Percentiles rank a stretch among this genome's conserved stretches.
These are phyloP conservation scores for Silene noctiflora DNA, from an alignment of 179 eudicot species.

Conservation along the genomic window DNA sequence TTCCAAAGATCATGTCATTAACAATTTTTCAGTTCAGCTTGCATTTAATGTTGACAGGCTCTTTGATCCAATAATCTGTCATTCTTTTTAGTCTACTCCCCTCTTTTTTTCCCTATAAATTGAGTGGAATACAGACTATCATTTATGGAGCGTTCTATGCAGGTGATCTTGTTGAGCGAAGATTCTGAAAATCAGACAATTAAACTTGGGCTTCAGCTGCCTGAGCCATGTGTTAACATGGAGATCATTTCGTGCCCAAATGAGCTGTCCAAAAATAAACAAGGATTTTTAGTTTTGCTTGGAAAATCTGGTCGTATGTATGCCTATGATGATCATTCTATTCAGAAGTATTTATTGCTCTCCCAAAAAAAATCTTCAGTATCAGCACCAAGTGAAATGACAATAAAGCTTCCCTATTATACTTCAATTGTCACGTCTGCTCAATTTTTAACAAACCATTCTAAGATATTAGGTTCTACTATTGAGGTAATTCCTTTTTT, in stretches of 20 bases:
- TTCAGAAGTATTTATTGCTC: conserved; percentile 74
- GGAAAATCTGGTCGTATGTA: conserved; percentile 73
- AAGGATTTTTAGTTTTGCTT: conserved; percentile 58
- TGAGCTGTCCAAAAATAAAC: conserved; percentile 58
- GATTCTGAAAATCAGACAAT: conserved; percentile 71
- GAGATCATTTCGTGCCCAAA: conserved; percentile 50
- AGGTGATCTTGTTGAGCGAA: conserved; percentile 82
- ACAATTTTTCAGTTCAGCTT: neutral
- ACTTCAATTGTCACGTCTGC: conserved; percentile 61
- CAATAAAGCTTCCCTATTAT: conserved; percentile 62
- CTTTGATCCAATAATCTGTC: neutral
- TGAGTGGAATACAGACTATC: neutral
- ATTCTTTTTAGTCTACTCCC: conserved; percentile 1
- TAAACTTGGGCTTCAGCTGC: conserved; percentile 73
- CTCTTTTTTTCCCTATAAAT: neutral
- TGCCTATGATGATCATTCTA: conserved; percentile 69
- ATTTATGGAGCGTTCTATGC: conserved; percentile 22
- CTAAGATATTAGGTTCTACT: conserved; percentile 31
- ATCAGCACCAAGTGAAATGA: conserved; percentile 66
- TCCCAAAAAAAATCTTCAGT: conserved; percentile 60
- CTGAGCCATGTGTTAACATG: conserved; percentile 65
- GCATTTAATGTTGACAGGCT: neutral
- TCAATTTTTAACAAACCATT: conserved; percentile 51
- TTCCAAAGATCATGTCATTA: conserved; percentile 7
- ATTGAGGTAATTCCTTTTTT: conserved; percentile 54